Conservation (phyloP, 306 rosid genomes). For the Vigna mungo region DNA sequence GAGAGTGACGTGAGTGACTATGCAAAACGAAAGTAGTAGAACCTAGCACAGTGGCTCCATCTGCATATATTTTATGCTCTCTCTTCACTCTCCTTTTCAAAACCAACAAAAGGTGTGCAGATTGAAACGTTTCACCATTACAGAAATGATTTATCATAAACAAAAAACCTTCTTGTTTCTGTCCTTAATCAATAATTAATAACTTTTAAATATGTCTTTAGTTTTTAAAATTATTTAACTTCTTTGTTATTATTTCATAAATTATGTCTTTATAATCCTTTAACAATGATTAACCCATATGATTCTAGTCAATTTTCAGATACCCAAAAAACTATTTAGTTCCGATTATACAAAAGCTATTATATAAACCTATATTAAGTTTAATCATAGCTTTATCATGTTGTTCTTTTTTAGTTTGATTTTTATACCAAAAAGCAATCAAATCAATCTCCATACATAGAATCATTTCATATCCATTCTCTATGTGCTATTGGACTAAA, state of each 20-base stretch:
- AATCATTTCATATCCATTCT: not conserved
- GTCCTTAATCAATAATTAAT: not conserved
- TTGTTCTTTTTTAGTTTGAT: not conserved
- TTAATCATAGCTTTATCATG: not conserved
- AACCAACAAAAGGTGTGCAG: not conserved
- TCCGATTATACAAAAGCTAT: not conserved
- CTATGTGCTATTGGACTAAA: not conserved
- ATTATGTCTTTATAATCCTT: not conserved
- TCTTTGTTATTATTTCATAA: not conserved
- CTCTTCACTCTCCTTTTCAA: not conserved
- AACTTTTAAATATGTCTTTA: not conserved
- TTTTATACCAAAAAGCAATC: not conserved
- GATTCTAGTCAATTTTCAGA: not conserved
- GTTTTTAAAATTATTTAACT: not conserved
- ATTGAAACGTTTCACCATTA: not conserved
- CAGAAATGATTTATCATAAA: too few species aligned
- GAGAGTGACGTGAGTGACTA: constrained; percentile 18
- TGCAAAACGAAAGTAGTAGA: not conserved
- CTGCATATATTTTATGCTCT: not conserved
- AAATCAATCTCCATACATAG: not conserved
- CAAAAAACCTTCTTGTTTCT: too few species aligned
- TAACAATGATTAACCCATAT: too few species aligned
- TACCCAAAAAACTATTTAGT: not conserved
- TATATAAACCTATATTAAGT: not conserved
- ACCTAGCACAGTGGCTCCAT: not conserved